phyloP scores from a whole-genome alignment of 2,329 filamentous ascomycete genomes.

The Aspergillus ruber region DNA sequence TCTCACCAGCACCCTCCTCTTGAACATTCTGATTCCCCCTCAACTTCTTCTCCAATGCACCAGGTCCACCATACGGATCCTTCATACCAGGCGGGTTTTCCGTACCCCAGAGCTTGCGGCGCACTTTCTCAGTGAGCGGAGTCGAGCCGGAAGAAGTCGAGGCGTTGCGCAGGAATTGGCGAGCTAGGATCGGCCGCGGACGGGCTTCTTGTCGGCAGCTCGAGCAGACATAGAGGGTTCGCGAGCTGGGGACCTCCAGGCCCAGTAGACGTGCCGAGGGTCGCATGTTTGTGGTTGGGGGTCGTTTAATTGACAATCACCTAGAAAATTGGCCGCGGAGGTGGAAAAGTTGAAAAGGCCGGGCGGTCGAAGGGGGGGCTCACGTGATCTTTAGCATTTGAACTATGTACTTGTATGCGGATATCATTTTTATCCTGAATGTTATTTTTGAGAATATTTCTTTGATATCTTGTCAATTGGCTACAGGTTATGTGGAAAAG shows the following conservation, averaged over 20 bases:
- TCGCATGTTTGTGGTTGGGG: conserved; percentile 26
- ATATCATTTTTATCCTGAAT: conserved; percentile 8
- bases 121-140: conserved; percentile 41
- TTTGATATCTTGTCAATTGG: too few relatives aligned
- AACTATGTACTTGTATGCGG: not conserved
- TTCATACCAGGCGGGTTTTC: conserved; percentile 43
- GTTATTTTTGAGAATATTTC: conserved; percentile 8
- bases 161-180: conserved; percentile 31
- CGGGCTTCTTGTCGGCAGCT: conserved; percentile 32
- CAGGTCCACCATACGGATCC: conserved; percentile 43
- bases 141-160: conserved; percentile 15
- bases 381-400: conserved; percentile 4
- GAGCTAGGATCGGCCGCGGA: conserved; percentile 25
- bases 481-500: too few relatives aligned
- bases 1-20: conserved; percentile 9
- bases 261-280: conserved; percentile 31
- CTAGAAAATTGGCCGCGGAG: conserved; percentile 2
- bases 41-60: conserved; percentile 24
- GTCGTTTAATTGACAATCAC: too few relatives aligned
- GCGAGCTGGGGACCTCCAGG: conserved; percentile 27
- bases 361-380: conserved; percentile 14
- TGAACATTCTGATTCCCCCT: conserved; percentile 11
- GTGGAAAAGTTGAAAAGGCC: conserved; percentile 3
- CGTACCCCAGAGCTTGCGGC: conserved; percentile 45
- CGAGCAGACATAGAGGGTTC: conserved; percentile 33